Evolutionary conservation across 257 asterid species (phyloP), one percentile per base, ranked within the genome.

Genomic region (Datura wrightii): DNA sequence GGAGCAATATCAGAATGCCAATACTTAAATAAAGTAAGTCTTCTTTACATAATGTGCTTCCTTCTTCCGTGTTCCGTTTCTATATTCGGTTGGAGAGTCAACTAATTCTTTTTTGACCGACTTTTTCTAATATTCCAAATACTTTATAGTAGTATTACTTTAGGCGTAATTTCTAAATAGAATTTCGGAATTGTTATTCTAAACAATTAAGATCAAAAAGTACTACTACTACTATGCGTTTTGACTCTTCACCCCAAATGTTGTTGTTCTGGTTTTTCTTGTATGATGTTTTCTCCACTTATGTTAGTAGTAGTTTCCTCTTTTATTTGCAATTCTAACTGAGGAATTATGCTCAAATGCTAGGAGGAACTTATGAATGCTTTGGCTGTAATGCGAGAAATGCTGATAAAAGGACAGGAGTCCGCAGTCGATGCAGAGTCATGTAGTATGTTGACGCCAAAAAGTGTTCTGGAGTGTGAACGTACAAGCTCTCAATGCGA

Each of bases 341-440:
- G 16, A 1, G n/a, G 69, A 58, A 48, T 19, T 39, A 9, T 8
- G 9, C 10, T 5, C 31, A 48, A 55, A 14, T 46, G 72, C 66
- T 85, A 91, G 96, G 92, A 85, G n/a, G 82, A 52, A 46, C 18
- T 90, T 84, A 63, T 72, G 88, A 90, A 89, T 46, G 91, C 92
- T 89, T 79, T 88, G 58, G 76, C 65, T 24, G 39, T 59, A 76
- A 85, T 89, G 87, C 83, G 84, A 87, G 93, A 84, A 87, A 87
- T 76, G 81, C 81, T 52, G 53, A 82, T 65, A 46, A 87, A 72
- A 31, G 82, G 82, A 15, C 39, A 44, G 65, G 86, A 67, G 85
- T 9, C 82, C 19, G 81, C 74, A 39, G 36, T 56, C 63, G 60
- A 70, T 71, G 85, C 87, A 14, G 48, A 44, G 41, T 54, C 81